Percentiles rank a stretch among this genome's conserved stretches.
Evolutionary conservation across 2,329 filamentous ascomycete species (phyloP).

Genomic region (Trichoderma sp.): DNA sequence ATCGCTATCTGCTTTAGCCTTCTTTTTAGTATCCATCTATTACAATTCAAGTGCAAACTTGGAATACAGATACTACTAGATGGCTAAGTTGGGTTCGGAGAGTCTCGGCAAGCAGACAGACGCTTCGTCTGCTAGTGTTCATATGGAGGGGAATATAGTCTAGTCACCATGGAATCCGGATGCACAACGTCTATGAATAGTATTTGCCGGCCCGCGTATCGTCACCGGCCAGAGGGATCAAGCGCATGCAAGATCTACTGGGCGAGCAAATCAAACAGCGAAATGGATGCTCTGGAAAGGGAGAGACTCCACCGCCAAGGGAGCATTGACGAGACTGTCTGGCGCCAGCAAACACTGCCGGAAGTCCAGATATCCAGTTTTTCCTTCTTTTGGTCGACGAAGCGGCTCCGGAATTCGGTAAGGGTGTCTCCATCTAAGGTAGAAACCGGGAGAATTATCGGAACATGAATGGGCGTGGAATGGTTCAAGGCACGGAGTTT

Average conservation of each 20-base stretch:
- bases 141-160: neutral
- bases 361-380: neutral
- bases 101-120: neutral
- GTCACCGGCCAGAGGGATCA: neutral
- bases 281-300: neutral
- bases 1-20: neutral
- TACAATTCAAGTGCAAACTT: neutral
- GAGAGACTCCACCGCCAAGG: neutral
- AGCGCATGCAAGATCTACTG: constrained; percentile 8
- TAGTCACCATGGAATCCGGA: neutral
- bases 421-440: neutral
- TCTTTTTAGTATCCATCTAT: neutral
- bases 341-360: neutral
- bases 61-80: neutral
- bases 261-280: constrained; percentile 1
- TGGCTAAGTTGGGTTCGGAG: neutral
- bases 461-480: neutral
- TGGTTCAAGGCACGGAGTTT: neutral
- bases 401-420: neutral
- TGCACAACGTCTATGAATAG: neutral
- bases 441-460: neutral
- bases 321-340: constrained; percentile 5
- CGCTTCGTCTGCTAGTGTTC: neutral
- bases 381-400: neutral
- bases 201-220: constrained; percentile 3